Base-by-base conservation (phyloP, 2,329 filamentous ascomycete species). In the Salinomyces thailandicus region DNA sequence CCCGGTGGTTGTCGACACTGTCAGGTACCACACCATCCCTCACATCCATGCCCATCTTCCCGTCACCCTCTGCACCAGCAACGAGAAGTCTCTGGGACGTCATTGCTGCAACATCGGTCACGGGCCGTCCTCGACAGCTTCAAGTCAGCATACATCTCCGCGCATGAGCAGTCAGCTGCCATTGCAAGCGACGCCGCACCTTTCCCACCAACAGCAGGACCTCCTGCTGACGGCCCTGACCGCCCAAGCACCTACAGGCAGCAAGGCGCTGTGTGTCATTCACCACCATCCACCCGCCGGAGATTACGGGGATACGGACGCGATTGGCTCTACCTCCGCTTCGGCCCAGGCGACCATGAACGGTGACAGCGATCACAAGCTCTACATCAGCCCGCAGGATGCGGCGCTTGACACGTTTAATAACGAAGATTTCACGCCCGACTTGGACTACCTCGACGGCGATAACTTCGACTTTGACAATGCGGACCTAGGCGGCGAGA, bases 401-500 rank as follows among this genome's bases (percentile, higher is more conserved):
- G 50, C 44, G 16, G 41, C 43, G 9, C 35, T 55, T 31, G 50
- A 55, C 36, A 45, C 42, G 24, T 48, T 50, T 37, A 48, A 49
- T 13, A 43, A 50, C 35, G 22, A 4, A 8, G 53, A 55, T 29
- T 53, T 52, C 43, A 91, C 81, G 45, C 85, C 87, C 0, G 87
- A 79, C 53, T 69, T 93, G 39, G 85, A 94, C 55, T 91, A 86
- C 31, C 77, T 85, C 39, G 84, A 87, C 41, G 69, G 68, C 41
- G 82, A 87, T 52, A 79, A 70, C 55, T 87, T 85, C 56, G 82
- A 86, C 49, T 87, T 87, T 46, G 79, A 85, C 39, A 60, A 75
- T 41, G 67, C 67, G 37, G 68, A 67, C 13, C 71, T 61, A 12
- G 56, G 77, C 36, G 61, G 56, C 24, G 68, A 72, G 38, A 76